Conservation (phyloP, 371 early-diverging fungal species). For the Mucor ambiguus region DNA sequence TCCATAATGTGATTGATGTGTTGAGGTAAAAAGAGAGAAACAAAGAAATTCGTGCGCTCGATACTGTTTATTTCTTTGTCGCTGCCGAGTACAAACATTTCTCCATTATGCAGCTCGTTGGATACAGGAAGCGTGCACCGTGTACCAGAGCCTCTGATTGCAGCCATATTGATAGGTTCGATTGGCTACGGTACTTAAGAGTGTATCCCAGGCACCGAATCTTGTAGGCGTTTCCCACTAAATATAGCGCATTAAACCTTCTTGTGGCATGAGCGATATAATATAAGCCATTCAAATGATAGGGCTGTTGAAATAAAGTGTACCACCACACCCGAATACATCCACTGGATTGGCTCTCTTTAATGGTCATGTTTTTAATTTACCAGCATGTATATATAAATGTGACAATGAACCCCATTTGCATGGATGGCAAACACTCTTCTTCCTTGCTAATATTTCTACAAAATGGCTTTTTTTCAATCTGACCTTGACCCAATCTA, state of each 20-base stretch:
- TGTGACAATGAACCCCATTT: neutral
- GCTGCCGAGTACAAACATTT: neutral
- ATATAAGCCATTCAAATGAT: no score
- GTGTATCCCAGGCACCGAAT: neutral
- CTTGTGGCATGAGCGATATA: no score
- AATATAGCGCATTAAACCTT: no score
- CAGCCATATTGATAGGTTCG: neutral
- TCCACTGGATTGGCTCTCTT: neutral
- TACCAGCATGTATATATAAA: neutral
- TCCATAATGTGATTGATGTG: neutral
- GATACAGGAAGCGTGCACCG: neutral
- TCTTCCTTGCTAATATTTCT: neutral
- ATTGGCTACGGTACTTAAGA: neutral
- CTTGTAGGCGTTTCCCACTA: neutral
- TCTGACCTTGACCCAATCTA: conserved; percentile 22
- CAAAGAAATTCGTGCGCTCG: neutral
- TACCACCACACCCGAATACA: neutral
- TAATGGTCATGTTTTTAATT: neutral
- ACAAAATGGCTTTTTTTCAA: conserved; percentile 24
- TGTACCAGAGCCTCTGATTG: neutral
- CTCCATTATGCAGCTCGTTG: neutral
- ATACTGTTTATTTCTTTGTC: neutral
- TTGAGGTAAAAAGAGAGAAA: no score
- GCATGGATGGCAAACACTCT: neutral
- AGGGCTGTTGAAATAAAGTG: no score